Base-by-base conservation (phyloP, 768 basidiomycete genomes). In the Lyophyllum atratum region DNA sequence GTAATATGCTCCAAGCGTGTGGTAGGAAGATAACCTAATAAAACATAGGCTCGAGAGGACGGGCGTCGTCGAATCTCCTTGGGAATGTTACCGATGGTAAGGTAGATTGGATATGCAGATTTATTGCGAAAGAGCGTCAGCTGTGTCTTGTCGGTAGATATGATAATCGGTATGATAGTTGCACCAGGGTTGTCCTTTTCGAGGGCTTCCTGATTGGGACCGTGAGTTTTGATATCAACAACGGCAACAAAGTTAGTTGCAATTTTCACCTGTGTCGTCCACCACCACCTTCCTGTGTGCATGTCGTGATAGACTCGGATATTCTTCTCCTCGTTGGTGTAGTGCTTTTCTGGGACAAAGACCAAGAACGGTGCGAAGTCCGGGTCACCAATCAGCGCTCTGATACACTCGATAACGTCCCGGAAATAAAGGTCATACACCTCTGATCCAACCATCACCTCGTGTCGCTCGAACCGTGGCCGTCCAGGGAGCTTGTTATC, bases 251-350 rank as follows among this genome's bases (percentile, higher is more conserved):
- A 37, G 15, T 5, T n/a, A 40, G 39, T 5, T 40, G 39, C 34
- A 15, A 15, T 33, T 21, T 72, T 25, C 58, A 80, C 81, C 71
- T 83, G 81, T 0, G 69, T 75, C 4, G 48, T 40, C 78, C 80
- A 80, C 82, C 81, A 82, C 82, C 82, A 84, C 44, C 73, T 70
- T 0, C 74, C 78, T 0, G 78, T 82, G 42, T 79, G 68, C 72
- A 81, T 74, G 40, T 82, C 79, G 70, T 80, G 1, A 76, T 25
- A 0, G 68, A 56, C 0, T 54, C 21, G 34, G 1, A 24, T 37
- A n/a, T 44, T 3, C 43, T 70, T 17, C 64, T 40, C 54, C 2
- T 19, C 24, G 11, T 70, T 65, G 0, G 52, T 57, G 53, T 76
- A 81, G 45, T 78, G 77, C 2, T 64, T 59, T 52, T 78, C 78